Evolutionary conservation across 352 stramenopile genomes (phyloP).

Genomic region (Saprolegnia diclina): DNA sequence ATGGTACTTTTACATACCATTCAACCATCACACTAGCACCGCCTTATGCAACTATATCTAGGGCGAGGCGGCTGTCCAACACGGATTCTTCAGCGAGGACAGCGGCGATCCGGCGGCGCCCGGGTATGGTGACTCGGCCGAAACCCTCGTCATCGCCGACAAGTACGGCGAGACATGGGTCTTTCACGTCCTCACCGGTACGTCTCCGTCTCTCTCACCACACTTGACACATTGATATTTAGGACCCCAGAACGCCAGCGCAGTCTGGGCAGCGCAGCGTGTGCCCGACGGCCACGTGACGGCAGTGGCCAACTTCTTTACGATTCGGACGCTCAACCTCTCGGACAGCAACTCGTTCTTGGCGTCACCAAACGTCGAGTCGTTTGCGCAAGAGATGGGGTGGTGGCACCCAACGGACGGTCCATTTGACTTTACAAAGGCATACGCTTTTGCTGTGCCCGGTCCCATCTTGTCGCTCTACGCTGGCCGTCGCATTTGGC

Average conservation of each 20-base stretch:
- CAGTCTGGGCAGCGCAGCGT: constrained; percentile 63
- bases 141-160: constrained; percentile 52
- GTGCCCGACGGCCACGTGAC: constrained; percentile 50
- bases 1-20: constrained; percentile 40
- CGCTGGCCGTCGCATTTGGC: constrained; percentile 88
- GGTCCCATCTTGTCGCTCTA: constrained; percentile 60
- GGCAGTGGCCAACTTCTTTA: constrained; percentile 69
- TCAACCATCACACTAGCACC: not conserved
- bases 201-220: constrained; percentile 31
- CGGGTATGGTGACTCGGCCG: constrained; percentile 36
- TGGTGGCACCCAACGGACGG: constrained; percentile 52
- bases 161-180: constrained; percentile 51
- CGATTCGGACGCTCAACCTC: constrained; percentile 51
- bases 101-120: not conserved
- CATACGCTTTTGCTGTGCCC: constrained; percentile 71
- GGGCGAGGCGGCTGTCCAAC: constrained; percentile 49
- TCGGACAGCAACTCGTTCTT: constrained; percentile 14
- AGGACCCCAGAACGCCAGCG: constrained; percentile 41
- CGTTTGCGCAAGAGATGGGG: constrained; percentile 75
- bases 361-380: constrained; percentile 28
- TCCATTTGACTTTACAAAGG: constrained; percentile 86
- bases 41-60: not conserved
- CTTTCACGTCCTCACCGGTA: constrained; percentile 62
- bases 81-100: constrained; percentile 69
- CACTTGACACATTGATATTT: constrained; percentile 33